A percentile compares a stretch with the other conserved stretches of the same genome.
These are phyloP conservation scores for Parathielavia hyrcaniae DNA, from an alignment of 495 filamentous ascomycete species.

Conservation along the genomic window DNA sequence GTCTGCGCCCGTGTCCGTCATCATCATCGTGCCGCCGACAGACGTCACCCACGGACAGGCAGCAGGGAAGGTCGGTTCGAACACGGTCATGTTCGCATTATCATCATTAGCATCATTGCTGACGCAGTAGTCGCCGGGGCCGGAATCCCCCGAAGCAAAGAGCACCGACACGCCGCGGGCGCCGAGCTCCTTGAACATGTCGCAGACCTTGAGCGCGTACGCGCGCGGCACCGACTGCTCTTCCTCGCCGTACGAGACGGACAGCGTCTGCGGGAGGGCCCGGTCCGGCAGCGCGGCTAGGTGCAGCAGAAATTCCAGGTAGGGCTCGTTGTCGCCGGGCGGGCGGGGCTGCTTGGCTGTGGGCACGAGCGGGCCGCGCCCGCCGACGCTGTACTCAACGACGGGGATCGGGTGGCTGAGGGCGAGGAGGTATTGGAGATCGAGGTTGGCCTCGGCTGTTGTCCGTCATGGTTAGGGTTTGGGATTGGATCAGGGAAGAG, in stretches of 20 bases:
- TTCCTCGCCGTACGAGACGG: slow-evolving; percentile 70
- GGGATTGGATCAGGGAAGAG: not conserved
- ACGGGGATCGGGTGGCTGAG: slow-evolving; percentile 2
- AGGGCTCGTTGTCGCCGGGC: slow-evolving; percentile 58
- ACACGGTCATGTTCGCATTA: slow-evolving; percentile 58
- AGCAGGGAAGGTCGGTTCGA: slow-evolving; percentile 65
- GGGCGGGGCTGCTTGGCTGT: slow-evolving; percentile 47
- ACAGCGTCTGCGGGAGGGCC: slow-evolving; percentile 63
- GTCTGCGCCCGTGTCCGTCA: no score
- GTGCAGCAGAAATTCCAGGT: slow-evolving; percentile 60
- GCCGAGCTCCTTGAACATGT: slow-evolving; percentile 60
- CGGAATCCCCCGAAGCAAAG: slow-evolving; percentile 62
- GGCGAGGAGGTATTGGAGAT: slow-evolving; percentile 57
- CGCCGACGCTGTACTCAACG: slow-evolving; percentile 37
- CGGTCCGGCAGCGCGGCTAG: slow-evolving; percentile 28
- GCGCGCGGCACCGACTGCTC: slow-evolving; percentile 59
- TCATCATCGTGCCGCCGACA: slow-evolving; percentile 66
- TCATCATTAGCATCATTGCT: no score
- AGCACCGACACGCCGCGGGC: slow-evolving; percentile 66
- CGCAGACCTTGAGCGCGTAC: slow-evolving; percentile 61
- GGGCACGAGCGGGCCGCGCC: slow-evolving; percentile 51
- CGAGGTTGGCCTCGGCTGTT: slow-evolving; percentile 25
- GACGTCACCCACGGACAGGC: slow-evolving; percentile 68
- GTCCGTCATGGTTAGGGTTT: not conserved
- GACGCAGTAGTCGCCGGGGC: slow-evolving; percentile 57